Conservation (phyloP, 108 stramenopile genomes). For the Chaetoceros tenuissimus region DNA sequence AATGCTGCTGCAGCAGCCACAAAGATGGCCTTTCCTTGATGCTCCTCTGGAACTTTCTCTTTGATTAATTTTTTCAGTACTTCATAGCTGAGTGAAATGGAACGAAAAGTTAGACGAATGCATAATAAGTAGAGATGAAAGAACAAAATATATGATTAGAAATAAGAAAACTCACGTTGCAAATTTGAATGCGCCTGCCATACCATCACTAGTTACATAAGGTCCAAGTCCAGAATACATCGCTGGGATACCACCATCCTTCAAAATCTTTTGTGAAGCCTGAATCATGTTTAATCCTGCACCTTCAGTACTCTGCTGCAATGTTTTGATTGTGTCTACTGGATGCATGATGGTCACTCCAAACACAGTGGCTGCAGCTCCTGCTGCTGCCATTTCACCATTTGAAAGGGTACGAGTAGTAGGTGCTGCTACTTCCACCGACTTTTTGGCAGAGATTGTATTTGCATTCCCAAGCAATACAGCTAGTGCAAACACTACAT, state of each 20-base stretch:
- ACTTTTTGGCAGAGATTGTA: neutral
- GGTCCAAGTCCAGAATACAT: constrained; percentile 34
- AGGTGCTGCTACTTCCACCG: neutral
- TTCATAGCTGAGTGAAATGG: constrained; percentile 27
- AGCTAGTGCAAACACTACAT: too few species aligned
- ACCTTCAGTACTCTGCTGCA: constrained; percentile 39
- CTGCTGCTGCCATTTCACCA: constrained; percentile 16
- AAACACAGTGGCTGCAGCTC: constrained; percentile 21
- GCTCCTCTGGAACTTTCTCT: constrained; percentile 11
- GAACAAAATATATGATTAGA: neutral
- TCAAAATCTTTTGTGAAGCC: constrained; percentile 18
- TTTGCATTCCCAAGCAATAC: too few species aligned
- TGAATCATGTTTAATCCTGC: constrained; percentile 17
- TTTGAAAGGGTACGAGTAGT: neutral
- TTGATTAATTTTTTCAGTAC: constrained; percentile 5
- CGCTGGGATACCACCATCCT: constrained; percentile 5
- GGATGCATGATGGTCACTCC: constrained; percentile 39
- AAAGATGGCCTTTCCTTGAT: constrained; percentile 6
- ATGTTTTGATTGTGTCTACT: constrained; percentile 55
- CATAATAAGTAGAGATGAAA: too few species aligned
- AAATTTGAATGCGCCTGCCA: constrained; percentile 43
- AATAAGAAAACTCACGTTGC: constrained; percentile 19
- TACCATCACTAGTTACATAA: constrained; percentile 26
- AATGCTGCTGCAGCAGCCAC: constrained; percentile 32
- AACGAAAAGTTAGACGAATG: neutral